Percentiles rank a stretch among this genome's conserved stretches.
Evolutionary conservation across 2,329 filamentous ascomycete genomes (phyloP).

Genomic region (Aureobasidium pullulans): DNA sequence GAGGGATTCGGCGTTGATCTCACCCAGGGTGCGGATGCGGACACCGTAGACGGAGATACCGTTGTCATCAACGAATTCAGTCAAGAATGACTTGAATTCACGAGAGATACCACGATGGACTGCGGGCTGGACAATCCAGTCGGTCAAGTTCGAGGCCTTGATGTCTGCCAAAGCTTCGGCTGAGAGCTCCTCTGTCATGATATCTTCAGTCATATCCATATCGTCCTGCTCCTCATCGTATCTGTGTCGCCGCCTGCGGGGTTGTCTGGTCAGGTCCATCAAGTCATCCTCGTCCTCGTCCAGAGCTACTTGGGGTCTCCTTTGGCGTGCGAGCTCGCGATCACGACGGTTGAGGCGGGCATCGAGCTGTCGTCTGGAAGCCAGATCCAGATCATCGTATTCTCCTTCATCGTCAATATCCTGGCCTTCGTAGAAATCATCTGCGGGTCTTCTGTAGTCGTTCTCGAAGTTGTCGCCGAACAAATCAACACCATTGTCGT

Average conservation of each 20-base stretch:
- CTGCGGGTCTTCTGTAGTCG: slow-evolving; percentile 49
- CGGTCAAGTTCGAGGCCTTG: slow-evolving; percentile 85
- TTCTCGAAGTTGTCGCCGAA: slow-evolving; percentile 64
- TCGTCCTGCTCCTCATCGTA: slow-evolving; percentile 95
- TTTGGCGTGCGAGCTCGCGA: slow-evolving; percentile 59
- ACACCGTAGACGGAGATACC: slow-evolving; percentile 92
- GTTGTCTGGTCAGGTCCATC: slow-evolving; percentile 77
- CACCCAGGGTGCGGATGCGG: slow-evolving; percentile 89
- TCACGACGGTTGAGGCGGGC: slow-evolving; percentile 67
- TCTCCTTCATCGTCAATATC: slow-evolving; percentile 74
- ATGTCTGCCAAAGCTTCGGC: slow-evolving; percentile 87
- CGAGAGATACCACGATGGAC: slow-evolving; percentile 90
- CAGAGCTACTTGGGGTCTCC: slow-evolving; percentile 62
- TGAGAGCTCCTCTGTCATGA: slow-evolving; percentile 92
- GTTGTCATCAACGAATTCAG: slow-evolving; percentile 85
- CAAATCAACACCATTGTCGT: slow-evolving; percentile 62
- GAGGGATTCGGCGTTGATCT: slow-evolving; percentile 90
- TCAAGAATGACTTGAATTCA: slow-evolving; percentile 96
- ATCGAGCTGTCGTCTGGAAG: slow-evolving; percentile 62
- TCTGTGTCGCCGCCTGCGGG: slow-evolving; percentile 73
- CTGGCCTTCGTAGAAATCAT: slow-evolving; percentile 57
- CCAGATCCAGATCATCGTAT: slow-evolving; percentile 62
- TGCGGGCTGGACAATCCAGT: slow-evolving; percentile 86
- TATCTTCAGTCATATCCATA: slow-evolving; percentile 78
- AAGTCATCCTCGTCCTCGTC: slow-evolving; percentile 77